Evolutionary conservation across 2,329 filamentous ascomycete species (phyloP), one percentile per base, ranked within the genome.

Genomic region (Pezicula neosporulosa): DNA sequence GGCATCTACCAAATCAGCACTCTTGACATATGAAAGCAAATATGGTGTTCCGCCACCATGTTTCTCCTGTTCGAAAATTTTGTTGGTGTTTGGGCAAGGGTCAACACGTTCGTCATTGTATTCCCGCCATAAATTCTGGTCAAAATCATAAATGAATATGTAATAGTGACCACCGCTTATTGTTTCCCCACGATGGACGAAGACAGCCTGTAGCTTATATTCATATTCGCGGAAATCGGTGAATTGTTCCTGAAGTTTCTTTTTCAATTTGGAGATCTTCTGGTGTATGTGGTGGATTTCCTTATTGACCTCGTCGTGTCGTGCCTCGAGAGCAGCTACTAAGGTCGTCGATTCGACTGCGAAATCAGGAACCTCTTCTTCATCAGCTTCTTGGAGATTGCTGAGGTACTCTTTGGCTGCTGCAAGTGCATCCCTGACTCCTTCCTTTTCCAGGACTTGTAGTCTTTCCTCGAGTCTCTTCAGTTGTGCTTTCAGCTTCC

Each of bases 91-190:
- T 13, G 76, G 73, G 24, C 83, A 79, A 56, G 89, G 83, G 3
- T 82, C 85, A 21, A 99, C 91, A 15, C 78, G 79, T 49, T 87
- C 86, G 63, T 99, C 94, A 66, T 99, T 99, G 76, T 97, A 99
- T 64, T 89, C 90, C 51, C 91, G 86, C 92, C 94, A 99, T 18
- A 92, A 75, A 35, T 84, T 73, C 44, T 83, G 81, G 57, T 86
- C 81, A 68, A 96, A 96, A 71, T 97, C 94, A 64, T 85, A 89
- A 57, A 99, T 80, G 43, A 92, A 97, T 42, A 97, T 90, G 86
- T 90, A 97, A 72, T 97, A 99, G 69, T 99, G 94, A 0, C 94
- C 94, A 33, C 30, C 30, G 43, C 86, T 86, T 42, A 77, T 80
- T 38, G 86, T 78, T 27, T 60, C 77, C 30, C 89, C 89, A 18